These are phyloP conservation scores for Candida ascalaphidarum DNA, from an alignment of 805 yeast genomes.

Conservation along the genomic window DNA sequence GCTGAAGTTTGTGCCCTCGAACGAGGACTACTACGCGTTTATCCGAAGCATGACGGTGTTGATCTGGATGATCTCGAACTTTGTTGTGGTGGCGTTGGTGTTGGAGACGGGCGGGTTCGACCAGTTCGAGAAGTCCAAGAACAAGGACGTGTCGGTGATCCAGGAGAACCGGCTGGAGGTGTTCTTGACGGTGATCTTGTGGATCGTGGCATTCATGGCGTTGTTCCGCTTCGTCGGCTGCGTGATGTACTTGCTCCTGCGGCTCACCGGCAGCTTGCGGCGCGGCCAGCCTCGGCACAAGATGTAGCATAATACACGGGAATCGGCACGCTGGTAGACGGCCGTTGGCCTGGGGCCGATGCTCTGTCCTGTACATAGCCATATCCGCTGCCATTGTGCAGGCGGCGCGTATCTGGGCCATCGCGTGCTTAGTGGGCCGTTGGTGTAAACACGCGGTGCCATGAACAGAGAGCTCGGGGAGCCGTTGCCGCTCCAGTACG, in stretches of 20 bases:
- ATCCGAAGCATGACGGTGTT: conserved; percentile 85
- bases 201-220: conserved; percentile 58
- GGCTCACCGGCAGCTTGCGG: conserved; percentile 20
- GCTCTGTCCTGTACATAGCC: no score
- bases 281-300: conserved; percentile 1
- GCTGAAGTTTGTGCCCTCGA: conserved; percentile 16
- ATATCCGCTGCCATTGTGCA: no score
- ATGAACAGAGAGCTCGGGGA: conserved; percentile 28
- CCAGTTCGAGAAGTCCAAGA: conserved; percentile 18
- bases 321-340: no score
- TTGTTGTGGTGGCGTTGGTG: conserved; percentile 73
- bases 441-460: no score
- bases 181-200: conserved; percentile 44
- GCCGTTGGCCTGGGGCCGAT: no score
- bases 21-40: conserved; percentile 72
- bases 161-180: conserved; percentile 29
- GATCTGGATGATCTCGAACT: conserved; percentile 83
- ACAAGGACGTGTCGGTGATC: conserved; percentile 8
- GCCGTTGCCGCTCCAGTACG: conserved; percentile 28
- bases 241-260: conserved; percentile 34
- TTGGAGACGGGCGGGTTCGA: conserved; percentile 76
- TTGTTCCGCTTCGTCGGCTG: conserved; percentile 50
- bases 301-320: no score
- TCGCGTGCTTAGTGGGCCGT: no score
- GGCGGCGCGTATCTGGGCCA: no score